Evolutionary conservation across 148 eudicot genomes (phyloP), one percentile per base, ranked within the genome.

Genomic region (Nyssa sinensis): DNA sequence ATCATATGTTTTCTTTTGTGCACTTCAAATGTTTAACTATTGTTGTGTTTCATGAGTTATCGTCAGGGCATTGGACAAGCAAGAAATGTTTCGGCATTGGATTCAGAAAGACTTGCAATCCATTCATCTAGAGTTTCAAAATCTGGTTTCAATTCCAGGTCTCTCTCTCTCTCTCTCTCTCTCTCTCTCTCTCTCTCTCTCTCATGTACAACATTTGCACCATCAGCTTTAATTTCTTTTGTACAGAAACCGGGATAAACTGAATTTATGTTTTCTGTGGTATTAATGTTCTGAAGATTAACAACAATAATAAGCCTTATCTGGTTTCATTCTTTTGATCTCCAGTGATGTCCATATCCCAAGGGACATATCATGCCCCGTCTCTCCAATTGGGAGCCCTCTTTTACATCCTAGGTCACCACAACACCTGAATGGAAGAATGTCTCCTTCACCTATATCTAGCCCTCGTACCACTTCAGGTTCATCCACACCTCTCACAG

Each of bases 321-420:
- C 75, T 63, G 7, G 37, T 70, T 77, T 67, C 62, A 67, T 72
- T 71, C 71, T 53, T 77, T 37, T 78, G 19, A 53, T 72, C 80
- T 79, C 62, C 88, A 95, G 99, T 74, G 97, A 92, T 74, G 82
- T 86, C 67, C 87, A 81, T 74, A 84, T 84, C 60, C 87, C 89
- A 19, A 83, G 93, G 79, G 85, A 92, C 69, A 88, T 94, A 75
- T 94, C 99, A 37, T 92, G 94, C 77, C 98, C 99, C 1, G 99
- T 95, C 59, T 95, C 99, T 58, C 99, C 99, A 34, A 89, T 91
- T 33, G 97, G 99, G 35, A 95, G 99, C 74, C 99, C 99, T 53
- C 86, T 95, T 63, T 64, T 91, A 61, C 80, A 91, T 75, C 81
- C 98, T 67, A 80, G 93, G 74, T 92, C 93, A 67, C 97, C 93